A percentile compares a stretch with the other conserved stretches of the same genome.
phyloP scores from a whole-genome alignment of 177 flowering plant species.

The Vitis hybrid region DNA sequence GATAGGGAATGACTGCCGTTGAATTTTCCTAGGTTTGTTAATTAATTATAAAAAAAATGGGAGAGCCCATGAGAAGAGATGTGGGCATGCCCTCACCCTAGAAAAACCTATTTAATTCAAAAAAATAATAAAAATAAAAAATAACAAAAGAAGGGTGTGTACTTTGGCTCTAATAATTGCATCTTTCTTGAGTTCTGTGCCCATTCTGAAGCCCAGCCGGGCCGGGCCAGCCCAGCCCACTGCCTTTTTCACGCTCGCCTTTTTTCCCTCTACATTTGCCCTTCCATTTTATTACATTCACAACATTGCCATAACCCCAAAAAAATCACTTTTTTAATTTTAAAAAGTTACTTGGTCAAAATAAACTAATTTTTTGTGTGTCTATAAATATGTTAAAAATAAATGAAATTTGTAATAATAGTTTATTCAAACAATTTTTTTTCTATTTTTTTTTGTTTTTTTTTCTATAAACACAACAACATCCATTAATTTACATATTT shows the following conservation, averaged over 20 bases:
- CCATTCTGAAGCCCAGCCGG: conserved; percentile 7
- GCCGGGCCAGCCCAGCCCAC: conserved; percentile 1
- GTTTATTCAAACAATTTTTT: too few relatives aligned
- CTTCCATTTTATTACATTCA: background rate
- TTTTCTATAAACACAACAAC: too few relatives aligned
- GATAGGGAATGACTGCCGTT: too few relatives aligned
- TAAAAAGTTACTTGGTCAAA: background rate
- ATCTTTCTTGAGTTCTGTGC: conserved; percentile 33
- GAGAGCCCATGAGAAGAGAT: too few relatives aligned
- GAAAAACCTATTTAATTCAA: too few relatives aligned
- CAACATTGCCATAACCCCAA: background rate
- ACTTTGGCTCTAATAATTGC: conserved; percentile 18
- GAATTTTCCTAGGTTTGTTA: too few relatives aligned
- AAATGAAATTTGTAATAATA: background rate
- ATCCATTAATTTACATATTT: too few relatives aligned
- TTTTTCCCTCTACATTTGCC: background rate
- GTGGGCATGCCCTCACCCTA: too few relatives aligned
- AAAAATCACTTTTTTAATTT: background rate
- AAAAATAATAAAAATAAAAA: background rate
- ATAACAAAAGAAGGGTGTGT: background rate
- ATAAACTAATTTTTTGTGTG: too few relatives aligned
- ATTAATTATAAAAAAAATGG: too few relatives aligned
- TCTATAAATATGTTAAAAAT: too few relatives aligned
- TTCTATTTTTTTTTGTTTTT: too few relatives aligned
- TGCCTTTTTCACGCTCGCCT: background rate